Conservation (phyloP, 1,284 basidiomycete species). For the Cryptococcus amylolentus region DNA sequence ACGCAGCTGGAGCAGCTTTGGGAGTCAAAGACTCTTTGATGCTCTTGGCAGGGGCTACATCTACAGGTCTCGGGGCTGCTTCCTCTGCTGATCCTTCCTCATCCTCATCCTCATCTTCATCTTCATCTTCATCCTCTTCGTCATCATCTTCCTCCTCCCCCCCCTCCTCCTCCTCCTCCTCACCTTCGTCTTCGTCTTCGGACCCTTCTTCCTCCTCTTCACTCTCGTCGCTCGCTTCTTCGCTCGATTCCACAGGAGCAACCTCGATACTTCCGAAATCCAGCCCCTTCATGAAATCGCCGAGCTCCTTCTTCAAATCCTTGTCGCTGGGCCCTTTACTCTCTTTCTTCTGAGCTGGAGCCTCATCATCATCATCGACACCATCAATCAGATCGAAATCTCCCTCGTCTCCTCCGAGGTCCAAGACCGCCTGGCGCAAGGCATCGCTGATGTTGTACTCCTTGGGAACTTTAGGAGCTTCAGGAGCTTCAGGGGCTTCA, state of each 20-base stretch:
- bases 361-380: conserved; percentile 50
- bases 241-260: conserved; percentile 22
- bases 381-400: conserved; percentile 55
- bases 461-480: not conserved
- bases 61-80: conserved; percentile 4
- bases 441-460: conserved; percentile 29
- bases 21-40: not conserved
- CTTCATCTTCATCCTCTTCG: conserved; percentile 29
- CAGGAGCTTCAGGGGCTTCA: conserved; percentile 3
- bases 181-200: conserved; percentile 42
- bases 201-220: conserved; percentile 24
- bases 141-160: conserved; percentile 42
- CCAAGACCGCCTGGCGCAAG: conserved; percentile 50
- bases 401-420: conserved; percentile 56
- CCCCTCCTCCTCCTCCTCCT: conserved; percentile 39
- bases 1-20: conserved; percentile 3
- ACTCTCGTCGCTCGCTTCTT: conserved; percentile 29
- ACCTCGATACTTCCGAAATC: conserved; percentile 37
- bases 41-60: not conserved
- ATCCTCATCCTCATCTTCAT: conserved; percentile 40
- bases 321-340: conserved; percentile 28
- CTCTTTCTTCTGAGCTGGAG: conserved; percentile 17
- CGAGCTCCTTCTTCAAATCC: conserved; percentile 57
- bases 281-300: conserved; percentile 60
- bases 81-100: conserved; percentile 28